Evolutionary conservation across 2,329 filamentous ascomycete species (phyloP), one percentile per base, ranked within the genome.

Genomic region (Tolypocladium tropicale): DNA sequence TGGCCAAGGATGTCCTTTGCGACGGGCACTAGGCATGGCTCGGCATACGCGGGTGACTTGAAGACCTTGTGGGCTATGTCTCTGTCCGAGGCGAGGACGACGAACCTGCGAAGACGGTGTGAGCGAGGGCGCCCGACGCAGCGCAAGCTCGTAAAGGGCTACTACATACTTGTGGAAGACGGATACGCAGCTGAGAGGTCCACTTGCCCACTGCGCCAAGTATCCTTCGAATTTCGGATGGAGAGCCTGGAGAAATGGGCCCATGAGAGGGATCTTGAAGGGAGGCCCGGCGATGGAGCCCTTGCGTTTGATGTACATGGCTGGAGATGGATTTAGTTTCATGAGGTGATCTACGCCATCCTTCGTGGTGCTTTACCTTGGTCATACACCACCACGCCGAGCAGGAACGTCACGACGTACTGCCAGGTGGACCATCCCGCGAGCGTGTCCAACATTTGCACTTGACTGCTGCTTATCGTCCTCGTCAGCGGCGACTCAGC

Each of bases 61-160:
- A 92, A 89, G 61, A 90, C 85, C 67, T 90, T 92, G 68, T 87
- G 86, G 51, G 88, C 86, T 68, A 91, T 82, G 70, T 92, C 88
- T 63, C 88, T 84, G 53, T 86, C 86, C 10, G 87, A 88, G 32
- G 84, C 87, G 59, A 92, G 85, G 53, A 92, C 86, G 58, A 92
- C 88, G 70, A 92, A 92, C 65, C 86, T 89, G 61, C 1, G 2
- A 2, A 1, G 4, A 1, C n/a, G 4, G 1, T 30, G 23, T 56
- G 2, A 32, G 33, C 0, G 30, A 30, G 2, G 3, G 6, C 14
- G 23, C 23, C 4, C 7, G 12, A 2, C 9, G 1, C 0, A 0
- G 1, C 14, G 14, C 21, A 14, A 11, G n/a, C 9, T 43, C 12
- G 21, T 21, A 9, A 16, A 10, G n/a, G n/a, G n/a, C n/a, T n/a